Percentiles rank a stretch among this genome's conserved stretches.
Evolutionary conservation across 2,329 filamentous ascomycete species (phyloP).

Genomic region (Fusarium palustre): DNA sequence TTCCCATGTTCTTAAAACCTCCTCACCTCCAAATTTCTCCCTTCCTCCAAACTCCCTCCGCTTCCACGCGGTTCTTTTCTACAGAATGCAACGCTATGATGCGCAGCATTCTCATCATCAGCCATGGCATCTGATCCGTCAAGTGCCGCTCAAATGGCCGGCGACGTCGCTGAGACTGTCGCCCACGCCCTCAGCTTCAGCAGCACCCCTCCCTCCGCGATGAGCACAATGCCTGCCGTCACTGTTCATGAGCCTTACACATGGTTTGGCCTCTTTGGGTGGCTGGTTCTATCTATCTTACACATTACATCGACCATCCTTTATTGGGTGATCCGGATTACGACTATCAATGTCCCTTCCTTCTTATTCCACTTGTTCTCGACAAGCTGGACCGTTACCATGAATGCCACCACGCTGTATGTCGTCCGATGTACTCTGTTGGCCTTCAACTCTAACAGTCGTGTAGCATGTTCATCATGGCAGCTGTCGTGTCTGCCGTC

Average conservation of each 20-base stretch:
- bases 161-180: slow-evolving; percentile 51
- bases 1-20: slow-evolving; percentile 42
- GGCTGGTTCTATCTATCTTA: slow-evolving; percentile 65
- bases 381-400: slow-evolving; percentile 93
- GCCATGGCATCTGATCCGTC: slow-evolving; percentile 58
- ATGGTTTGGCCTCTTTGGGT: slow-evolving; percentile 69
- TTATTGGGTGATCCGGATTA: slow-evolving; percentile 86
- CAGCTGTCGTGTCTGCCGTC: slow-evolving; percentile 81
- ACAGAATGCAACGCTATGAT: slow-evolving; percentile 54
- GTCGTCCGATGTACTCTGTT: slow-evolving; percentile 46
- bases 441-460: slow-evolving; percentile 25
- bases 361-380: slow-evolving; percentile 91
- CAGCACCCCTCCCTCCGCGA: slow-evolving; percentile 53
- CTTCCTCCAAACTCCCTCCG: slow-evolving; percentile 34
- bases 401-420: slow-evolving; percentile 97
- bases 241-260: slow-evolving; percentile 58
- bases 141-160: slow-evolving; percentile 52
- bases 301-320: slow-evolving; percentile 68
- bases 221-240: slow-evolving; percentile 52
- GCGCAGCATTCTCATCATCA: slow-evolving; percentile 48
- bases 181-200: slow-evolving; percentile 50
- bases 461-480: slow-evolving; percentile 77
- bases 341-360: slow-evolving; percentile 89
- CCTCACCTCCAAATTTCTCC: slow-evolving; percentile 29
- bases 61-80: slow-evolving; percentile 43